Conservation (phyloP, 176 grass and related monocot genomes). For the Aegilops tauschii region DNA sequence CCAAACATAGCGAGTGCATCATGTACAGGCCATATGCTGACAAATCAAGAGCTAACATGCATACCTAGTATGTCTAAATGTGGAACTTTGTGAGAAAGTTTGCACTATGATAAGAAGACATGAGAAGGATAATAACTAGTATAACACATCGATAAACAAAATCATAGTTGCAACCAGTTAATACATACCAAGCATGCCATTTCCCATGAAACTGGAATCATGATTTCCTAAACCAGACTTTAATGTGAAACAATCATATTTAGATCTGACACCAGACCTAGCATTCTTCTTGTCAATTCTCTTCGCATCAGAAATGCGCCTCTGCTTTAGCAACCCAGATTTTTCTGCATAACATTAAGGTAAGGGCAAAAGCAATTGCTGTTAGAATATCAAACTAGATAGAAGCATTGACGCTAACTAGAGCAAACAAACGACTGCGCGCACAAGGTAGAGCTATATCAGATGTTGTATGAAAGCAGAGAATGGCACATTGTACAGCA, state of each 20-base stretch:
- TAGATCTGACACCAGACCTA: slow-evolving; percentile 71
- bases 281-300: slow-evolving; percentile 84
- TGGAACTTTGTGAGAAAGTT: not conserved
- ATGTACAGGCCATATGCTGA: slow-evolving; percentile 7
- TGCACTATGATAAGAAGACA: slow-evolving; percentile 17
- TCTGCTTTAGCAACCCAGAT: slow-evolving; percentile 73
- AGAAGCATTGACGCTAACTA: slow-evolving; percentile 16
- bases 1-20: not conserved
- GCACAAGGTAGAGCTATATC: slow-evolving; percentile 11
- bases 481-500: not conserved
- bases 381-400: slow-evolving; percentile 40
- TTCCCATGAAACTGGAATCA: slow-evolving; percentile 74
- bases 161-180: slow-evolving; percentile 26
- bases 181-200: slow-evolving; percentile 69
- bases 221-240: slow-evolving; percentile 69
- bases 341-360: slow-evolving; percentile 62
- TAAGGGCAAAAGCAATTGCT: slow-evolving; percentile 32
- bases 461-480: not conserved
- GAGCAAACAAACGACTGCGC: slow-evolving; percentile 22
- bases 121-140: slow-evolving; percentile 14
- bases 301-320: slow-evolving; percentile 72
- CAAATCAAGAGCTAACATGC: slow-evolving; percentile 24
- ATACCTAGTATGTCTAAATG: not conserved
- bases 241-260: slow-evolving; percentile 76
- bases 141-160: slow-evolving; percentile 19